Evolutionary conservation across 179 eudicot genomes (phyloP).

Genomic region (Drosera spatulata): DNA sequence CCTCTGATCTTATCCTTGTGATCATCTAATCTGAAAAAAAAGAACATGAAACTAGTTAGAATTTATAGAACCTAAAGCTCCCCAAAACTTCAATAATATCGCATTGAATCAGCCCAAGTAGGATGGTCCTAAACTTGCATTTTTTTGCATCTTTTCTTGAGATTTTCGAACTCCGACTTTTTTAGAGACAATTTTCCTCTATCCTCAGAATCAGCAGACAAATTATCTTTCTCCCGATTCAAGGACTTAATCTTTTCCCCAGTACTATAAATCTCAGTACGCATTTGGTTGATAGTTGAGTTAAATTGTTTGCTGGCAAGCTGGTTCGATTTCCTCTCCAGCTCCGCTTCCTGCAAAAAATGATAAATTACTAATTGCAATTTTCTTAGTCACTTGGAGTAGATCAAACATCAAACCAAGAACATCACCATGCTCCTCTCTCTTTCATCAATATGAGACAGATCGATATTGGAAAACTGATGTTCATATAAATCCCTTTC

Average conservation of each 20-base stretch:
- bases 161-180: conserved; percentile 59
- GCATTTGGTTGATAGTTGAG: conserved; percentile 23
- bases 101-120: conserved; percentile 2
- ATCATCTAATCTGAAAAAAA: conserved; percentile 69
- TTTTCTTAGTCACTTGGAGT: not conserved
- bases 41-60: conserved; percentile 7
- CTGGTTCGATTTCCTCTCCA: conserved; percentile 57
- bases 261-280: conserved; percentile 26
- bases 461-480: conserved; percentile 36
- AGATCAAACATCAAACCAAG: not conserved
- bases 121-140: conserved; percentile 39
- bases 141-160: conserved; percentile 59
- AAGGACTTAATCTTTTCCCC: conserved; percentile 49
- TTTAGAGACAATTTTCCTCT: conserved; percentile 50
- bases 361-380: conserved; percentile 3
- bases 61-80: conserved; percentile 1
- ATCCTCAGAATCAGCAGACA: conserved; percentile 66
- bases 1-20: conserved; percentile 69
- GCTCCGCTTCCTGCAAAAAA: conserved; percentile 41
- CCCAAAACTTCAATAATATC: conserved; percentile 1
- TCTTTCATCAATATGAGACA: conserved; percentile 50
- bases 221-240: conserved; percentile 38
- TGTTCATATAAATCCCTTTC: conserved; percentile 52
- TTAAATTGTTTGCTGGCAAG: conserved; percentile 46
- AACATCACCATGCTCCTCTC: conserved; percentile 55